Evolutionary conservation across 805 yeast genomes (phyloP), one percentile per base, ranked within the genome.

Genomic region (Schwanniomyces vanrijiae): DNA sequence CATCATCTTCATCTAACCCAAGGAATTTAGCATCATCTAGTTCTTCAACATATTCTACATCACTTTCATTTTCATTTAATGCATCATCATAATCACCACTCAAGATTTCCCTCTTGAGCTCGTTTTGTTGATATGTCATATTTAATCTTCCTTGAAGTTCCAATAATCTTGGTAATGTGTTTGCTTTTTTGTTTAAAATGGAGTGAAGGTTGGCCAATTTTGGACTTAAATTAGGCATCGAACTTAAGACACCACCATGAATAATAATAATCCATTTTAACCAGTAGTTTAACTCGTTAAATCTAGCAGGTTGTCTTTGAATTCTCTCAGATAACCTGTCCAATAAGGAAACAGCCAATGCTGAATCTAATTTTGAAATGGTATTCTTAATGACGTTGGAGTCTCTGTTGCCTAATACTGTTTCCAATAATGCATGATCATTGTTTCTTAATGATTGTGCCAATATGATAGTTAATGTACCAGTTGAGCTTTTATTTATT

Each of bases 391-490:
- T 77, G 7, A 78, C 68, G 5, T 59, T 62, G 42, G 79, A 78
- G 53, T 81, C 84, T 41, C 74, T 71, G 55, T 79, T 79, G 48
- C 67, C 66, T 52, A 94, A 75, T 10, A 96, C 96, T 2, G 89
- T 82, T 64, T 94, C 98, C 51, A 94, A 75, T 47, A 94, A 73
- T 8, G 94, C 72, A 58, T 84, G 90, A 63, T 94, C 99, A 58
- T 88, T 88, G 18, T 95, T 84, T 57, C 82, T 84, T 51, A 94
- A 75, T 0, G 99, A 92, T 69, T 94, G 99, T 11, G 91, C 75
- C 39, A 94, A 74, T n/a, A 94, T 81, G 1, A 87, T 83, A 1
- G 96, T 82, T 50, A 91, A 79, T 1, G 96, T 82, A 0, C 66
- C 62, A 11, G 73, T 62, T 43, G 94, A 96, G 4, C 87, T 81